These are phyloP conservation scores for Iberis pinnata DNA, from an alignment of 345 rosid genomes.

Conservation along the genomic window DNA sequence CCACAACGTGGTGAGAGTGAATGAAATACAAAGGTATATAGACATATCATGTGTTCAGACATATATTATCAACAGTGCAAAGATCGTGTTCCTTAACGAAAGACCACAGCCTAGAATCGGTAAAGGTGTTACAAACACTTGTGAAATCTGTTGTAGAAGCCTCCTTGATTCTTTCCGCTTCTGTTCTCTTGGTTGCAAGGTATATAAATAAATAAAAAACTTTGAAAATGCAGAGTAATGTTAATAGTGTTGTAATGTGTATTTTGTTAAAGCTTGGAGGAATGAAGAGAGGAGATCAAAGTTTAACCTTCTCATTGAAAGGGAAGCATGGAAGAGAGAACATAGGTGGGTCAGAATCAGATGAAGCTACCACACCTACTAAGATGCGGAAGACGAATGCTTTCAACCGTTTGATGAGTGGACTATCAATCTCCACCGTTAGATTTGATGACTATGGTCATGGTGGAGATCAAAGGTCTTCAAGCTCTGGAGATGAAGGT, in stretches of 20 bases:
- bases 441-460: conserved; percentile 25
- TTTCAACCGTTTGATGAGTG: conserved; percentile 59
- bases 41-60: conserved; percentile 86
- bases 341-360: conserved; percentile 64
- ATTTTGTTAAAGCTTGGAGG: conserved; percentile 75
- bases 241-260: too few relatives aligned
- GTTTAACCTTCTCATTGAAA: conserved; percentile 53
- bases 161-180: conserved; percentile 89
- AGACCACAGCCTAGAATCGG: conserved; percentile 92
- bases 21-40: conserved; percentile 77
- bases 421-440: conserved; percentile 40
- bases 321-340: conserved; percentile 46
- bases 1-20: conserved; percentile 91
- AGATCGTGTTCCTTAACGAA: conserved; percentile 78
- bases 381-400: conserved; percentile 53
- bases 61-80: conserved; percentile 86
- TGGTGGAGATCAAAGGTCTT: conserved; percentile 31
- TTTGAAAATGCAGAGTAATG: too few relatives aligned
- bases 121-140: conserved; percentile 88
- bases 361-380: conserved; percentile 62
- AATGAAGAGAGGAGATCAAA: conserved; percentile 58
- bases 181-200: conserved; percentile 92
- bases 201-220: not conserved
- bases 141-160: conserved; percentile 79
- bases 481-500: conserved; percentile 62